Evolutionary conservation across 169 alveolate genomes (phyloP).

Genomic region (Plasmodium chabaudi): DNA sequence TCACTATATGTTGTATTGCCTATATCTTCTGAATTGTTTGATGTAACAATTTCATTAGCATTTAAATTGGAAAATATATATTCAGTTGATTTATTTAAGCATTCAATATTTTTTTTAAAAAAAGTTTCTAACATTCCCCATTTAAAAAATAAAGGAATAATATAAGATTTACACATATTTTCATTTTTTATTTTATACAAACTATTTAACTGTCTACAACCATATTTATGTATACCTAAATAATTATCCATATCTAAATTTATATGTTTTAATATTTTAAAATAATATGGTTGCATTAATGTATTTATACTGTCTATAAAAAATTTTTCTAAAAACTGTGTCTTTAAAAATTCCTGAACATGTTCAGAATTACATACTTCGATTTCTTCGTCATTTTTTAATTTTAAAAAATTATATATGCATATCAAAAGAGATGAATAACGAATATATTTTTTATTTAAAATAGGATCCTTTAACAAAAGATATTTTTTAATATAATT

Average conservation of each 20-base stretch:
- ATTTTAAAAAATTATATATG: constrained; percentile 50
- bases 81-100: constrained; percentile 25
- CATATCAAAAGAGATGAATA: constrained; percentile 50
- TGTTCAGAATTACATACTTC: constrained; percentile 52
- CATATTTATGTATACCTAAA: constrained; percentile 31
- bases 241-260: constrained; percentile 39
- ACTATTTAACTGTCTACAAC: constrained; percentile 21
- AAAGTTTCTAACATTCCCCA: constrained; percentile 36
- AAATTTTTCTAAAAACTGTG: constrained; percentile 31
- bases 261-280: constrained; percentile 58
- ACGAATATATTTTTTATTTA: constrained; percentile 36
- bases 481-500: background rate
- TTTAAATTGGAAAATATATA: constrained; percentile 1
- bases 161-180: constrained; percentile 18
- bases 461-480: constrained; percentile 1
- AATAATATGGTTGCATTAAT: constrained; percentile 59
- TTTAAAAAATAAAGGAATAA: constrained; percentile 44
- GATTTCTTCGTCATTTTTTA: constrained; percentile 48
- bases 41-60: background rate
- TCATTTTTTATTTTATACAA: constrained; percentile 39
- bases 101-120: constrained; percentile 7
- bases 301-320: constrained; percentile 62
- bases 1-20: background rate
- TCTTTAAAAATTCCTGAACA: constrained; percentile 31
- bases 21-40: background rate